Conservation (phyloP, 1,139 yeast species). For the Oligophagozyma castellii region DNA sequence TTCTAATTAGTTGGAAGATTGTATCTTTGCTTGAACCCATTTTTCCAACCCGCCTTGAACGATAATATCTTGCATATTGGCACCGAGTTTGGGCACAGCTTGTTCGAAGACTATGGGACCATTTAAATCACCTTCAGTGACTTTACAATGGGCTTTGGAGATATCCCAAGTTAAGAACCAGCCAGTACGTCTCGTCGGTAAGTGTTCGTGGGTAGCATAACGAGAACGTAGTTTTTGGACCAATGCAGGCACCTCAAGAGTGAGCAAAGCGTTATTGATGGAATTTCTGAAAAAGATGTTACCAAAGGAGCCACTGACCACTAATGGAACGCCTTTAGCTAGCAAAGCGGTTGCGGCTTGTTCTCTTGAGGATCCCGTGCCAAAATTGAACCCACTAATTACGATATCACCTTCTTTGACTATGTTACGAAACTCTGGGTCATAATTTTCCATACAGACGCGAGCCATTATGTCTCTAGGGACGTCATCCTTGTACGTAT, state of each 20-base stretch:
- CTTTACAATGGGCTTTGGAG: conserved; percentile 64
- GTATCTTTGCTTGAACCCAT: conserved; percentile 90
- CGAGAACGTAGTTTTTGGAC: conserved; percentile 62
- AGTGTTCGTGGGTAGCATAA: conserved; percentile 39
- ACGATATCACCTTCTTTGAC: conserved; percentile 82
- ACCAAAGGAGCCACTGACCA: conserved; percentile 95
- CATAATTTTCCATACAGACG: conserved; percentile 99
- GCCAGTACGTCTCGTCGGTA: conserved; percentile 86
- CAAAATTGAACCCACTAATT: conserved; percentile 87
- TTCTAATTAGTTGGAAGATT: no score
- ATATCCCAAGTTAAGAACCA: conserved; percentile 93
- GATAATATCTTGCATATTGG: conserved; percentile 89
- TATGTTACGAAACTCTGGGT: conserved; percentile 67
- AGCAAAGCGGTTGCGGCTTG: conserved; percentile 97
- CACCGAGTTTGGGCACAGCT: conserved; percentile 91
- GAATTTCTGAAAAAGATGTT: conserved; percentile 92
- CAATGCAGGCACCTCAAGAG: conserved; percentile 83
- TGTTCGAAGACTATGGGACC: conserved; percentile 56
- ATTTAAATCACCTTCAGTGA: conserved; percentile 43
- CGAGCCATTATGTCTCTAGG: conserved; percentile 92
- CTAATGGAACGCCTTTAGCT: conserved; percentile 84
- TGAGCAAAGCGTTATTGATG: conserved; percentile 86
- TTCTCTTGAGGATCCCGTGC: conserved; percentile 98
- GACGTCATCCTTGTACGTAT: conserved; percentile 95
- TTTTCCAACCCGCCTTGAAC: conserved; percentile 97